A percentile compares a stretch with the other conserved stretches of the same genome.
These are phyloP conservation scores for Echinosophora koreensis DNA, from an alignment of 306 rosid genomes.

Conservation along the genomic window DNA sequence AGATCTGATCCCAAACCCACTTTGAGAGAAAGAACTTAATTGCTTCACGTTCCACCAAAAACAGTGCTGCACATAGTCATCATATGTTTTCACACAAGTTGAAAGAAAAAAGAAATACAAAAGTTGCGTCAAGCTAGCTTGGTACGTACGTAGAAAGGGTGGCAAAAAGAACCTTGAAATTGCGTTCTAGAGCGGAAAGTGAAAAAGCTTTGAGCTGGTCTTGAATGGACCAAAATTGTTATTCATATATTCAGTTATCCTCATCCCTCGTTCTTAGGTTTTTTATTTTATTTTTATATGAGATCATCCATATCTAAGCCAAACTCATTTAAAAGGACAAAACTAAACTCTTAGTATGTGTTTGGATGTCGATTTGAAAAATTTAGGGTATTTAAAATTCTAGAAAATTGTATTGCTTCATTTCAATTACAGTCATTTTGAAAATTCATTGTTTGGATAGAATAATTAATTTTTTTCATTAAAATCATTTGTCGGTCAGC, in stretches of 20 bases:
- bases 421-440: too few relatives aligned
- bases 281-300: too few relatives aligned
- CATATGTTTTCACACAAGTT: background rate
- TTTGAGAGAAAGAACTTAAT: conserved; percentile 46
- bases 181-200: background rate
- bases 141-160: background rate
- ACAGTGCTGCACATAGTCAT: conserved; percentile 32
- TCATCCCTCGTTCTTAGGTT: too few relatives aligned
- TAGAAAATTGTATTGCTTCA: too few relatives aligned
- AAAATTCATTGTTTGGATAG: too few relatives aligned
- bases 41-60: conserved; percentile 50
- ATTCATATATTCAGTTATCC: background rate
- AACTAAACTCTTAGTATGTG: too few relatives aligned
- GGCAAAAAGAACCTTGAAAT: background rate
- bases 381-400: too few relatives aligned
- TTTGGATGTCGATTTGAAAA: too few relatives aligned
- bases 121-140: conserved; percentile 11
- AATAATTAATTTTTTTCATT: too few relatives aligned
- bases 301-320: too few relatives aligned
- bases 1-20: conserved; percentile 43
- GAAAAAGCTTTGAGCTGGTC: background rate
- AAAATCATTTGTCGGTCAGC: too few relatives aligned
- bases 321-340: too few relatives aligned
- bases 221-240: background rate
- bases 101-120: background rate